Percentiles rank a stretch among this genome's conserved stretches.
These are phyloP conservation scores for Herpetomonas tarakana DNA, from an alignment of 208 protist species.

Conservation along the genomic window DNA sequence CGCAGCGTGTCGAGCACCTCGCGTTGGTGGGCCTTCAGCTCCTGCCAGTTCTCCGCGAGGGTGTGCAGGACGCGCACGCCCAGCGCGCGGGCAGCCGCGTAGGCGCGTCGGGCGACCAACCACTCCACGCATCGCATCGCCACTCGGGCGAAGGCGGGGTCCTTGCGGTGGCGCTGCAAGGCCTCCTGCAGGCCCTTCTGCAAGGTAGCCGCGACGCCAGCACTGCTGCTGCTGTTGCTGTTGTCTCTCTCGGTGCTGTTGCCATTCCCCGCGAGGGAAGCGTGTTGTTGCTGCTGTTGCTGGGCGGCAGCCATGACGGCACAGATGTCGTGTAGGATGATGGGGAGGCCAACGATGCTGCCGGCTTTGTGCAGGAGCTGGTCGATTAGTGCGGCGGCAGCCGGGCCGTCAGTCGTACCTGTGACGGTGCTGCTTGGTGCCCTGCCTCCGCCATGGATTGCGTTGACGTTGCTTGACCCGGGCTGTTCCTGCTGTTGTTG, in stretches of 20 bases:
- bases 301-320: conserved; percentile 27
- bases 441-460: neutral
- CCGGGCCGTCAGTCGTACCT: too few relatives aligned
- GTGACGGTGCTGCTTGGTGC: neutral
- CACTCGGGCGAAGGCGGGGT: conserved; percentile 47
- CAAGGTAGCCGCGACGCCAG: neutral
- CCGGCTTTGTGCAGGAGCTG: neutral
- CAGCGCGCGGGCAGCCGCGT: conserved; percentile 17
- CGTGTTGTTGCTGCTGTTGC: conserved; percentile 22
- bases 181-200: conserved; percentile 23
- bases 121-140: conserved; percentile 41
- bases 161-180: conserved; percentile 30
- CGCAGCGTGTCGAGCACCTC: conserved; percentile 12
- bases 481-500: neutral
- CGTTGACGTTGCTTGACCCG: neutral
- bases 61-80: conserved; percentile 13
- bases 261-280: neutral
- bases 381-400: neutral
- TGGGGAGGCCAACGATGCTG: conserved; percentile 10
- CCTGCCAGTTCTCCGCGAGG: conserved; percentile 14
- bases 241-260: neutral
- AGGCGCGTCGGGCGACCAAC: conserved; percentile 34
- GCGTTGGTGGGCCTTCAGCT: conserved; percentile 14
- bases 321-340: conserved; percentile 37
- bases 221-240: neutral